A percentile compares a stretch with the other conserved stretches of the same genome.
Evolutionary conservation across 495 filamentous ascomycete genomes (phyloP).

Genomic region (Penicillium salamii): DNA sequence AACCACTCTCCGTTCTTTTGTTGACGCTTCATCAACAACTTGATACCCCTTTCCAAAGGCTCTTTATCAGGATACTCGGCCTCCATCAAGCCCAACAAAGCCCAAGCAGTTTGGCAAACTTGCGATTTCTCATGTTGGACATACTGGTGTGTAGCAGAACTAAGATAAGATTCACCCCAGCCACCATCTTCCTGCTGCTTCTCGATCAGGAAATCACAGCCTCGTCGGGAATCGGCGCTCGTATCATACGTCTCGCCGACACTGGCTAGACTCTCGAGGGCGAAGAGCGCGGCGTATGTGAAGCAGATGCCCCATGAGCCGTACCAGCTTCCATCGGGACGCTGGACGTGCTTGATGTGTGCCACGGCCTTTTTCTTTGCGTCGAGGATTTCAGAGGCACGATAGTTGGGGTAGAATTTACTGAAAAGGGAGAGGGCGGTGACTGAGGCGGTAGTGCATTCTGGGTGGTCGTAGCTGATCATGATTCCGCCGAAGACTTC

Average conservation of each 20-base stretch:
- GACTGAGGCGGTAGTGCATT: slow-evolving; percentile 95
- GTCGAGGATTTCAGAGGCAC: slow-evolving; percentile 66
- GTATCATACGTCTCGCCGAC: slow-evolving; percentile 79
- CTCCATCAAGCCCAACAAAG: slow-evolving; percentile 77
- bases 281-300: slow-evolving; percentile 95
- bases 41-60: slow-evolving; percentile 70
- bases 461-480: slow-evolving; percentile 96
- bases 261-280: slow-evolving; percentile 77
- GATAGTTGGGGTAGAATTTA: slow-evolving; percentile 76
- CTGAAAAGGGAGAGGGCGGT: slow-evolving; percentile 81
- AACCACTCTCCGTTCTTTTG: slow-evolving; percentile 88
- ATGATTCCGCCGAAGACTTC: slow-evolving; percentile 97
- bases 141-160: slow-evolving; percentile 61
- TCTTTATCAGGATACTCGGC: slow-evolving; percentile 75
- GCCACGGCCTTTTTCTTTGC: slow-evolving; percentile 68
- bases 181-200: slow-evolving; percentile 87
- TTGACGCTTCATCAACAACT: slow-evolving; percentile 81
- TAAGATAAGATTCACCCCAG: slow-evolving; percentile 93
- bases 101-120: slow-evolving; percentile 93
- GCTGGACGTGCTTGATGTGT: slow-evolving; percentile 79
- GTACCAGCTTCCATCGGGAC: slow-evolving; percentile 88
- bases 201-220: slow-evolving; percentile 79
- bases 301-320: slow-evolving; percentile 98
- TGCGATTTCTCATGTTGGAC: slow-evolving; percentile 64
- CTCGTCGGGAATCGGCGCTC: slow-evolving; percentile 64